phyloP scores from a whole-genome alignment of 306 rosid species.

The Pyrus pyrifolia region DNA sequence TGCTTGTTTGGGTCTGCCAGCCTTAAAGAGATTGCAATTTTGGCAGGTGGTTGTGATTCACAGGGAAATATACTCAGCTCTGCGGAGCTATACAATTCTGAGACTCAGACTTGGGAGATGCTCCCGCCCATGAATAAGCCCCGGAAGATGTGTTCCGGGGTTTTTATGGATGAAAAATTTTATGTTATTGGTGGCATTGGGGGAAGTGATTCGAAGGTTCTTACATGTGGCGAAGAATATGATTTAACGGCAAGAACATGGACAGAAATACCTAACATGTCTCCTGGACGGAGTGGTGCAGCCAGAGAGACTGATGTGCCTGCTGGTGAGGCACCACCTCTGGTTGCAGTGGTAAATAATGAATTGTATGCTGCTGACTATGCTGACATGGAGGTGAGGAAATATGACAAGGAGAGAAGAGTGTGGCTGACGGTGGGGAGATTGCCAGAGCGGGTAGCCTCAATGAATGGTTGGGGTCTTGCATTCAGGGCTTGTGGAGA shows the following conservation, averaged over 20 bases:
- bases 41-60: conserved; percentile 92
- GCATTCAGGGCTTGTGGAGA: conserved; percentile 92
- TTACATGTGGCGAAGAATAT: conserved; percentile 78
- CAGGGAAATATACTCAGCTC: conserved; percentile 61
- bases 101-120: conserved; percentile 58
- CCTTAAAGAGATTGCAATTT: conserved; percentile 76
- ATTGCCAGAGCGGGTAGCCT: conserved; percentile 67
- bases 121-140: conserved; percentile 76
- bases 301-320: conserved; percentile 48
- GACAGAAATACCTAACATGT: conserved; percentile 80
- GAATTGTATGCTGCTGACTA: conserved; percentile 81
- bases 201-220: conserved; percentile 55
- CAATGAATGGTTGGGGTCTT: conserved; percentile 96
- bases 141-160: conserved; percentile 89
- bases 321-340: conserved; percentile 81
- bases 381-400: conserved; percentile 80
- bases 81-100: conserved; percentile 78
- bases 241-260: conserved; percentile 58
- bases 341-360: conserved; percentile 78
- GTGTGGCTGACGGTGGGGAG: conserved; percentile 63
- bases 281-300: conserved; percentile 60
- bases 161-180: conserved; percentile 78
- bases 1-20: conserved; percentile 95
- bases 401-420: conserved; percentile 49
- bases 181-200: conserved; percentile 87